Evolutionary conservation across 768 basidiomycete genomes (phyloP), one percentile per base, ranked within the genome.

Genomic region (Boletus reticulatus): DNA sequence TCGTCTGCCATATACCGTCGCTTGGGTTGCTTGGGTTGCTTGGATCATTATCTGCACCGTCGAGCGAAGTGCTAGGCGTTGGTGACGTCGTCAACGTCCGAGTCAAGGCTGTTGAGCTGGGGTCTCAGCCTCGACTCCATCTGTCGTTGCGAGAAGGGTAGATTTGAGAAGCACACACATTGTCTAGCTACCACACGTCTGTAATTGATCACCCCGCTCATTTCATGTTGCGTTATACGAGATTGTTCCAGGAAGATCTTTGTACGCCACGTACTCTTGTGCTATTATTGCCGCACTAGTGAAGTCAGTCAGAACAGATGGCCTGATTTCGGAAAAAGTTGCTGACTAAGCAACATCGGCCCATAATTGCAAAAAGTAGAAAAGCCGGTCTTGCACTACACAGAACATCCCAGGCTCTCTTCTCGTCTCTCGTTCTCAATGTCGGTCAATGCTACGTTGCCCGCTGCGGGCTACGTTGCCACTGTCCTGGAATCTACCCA

Each of bases 21-120:
- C 66, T 73, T 56, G 69, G 68, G 54, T 52, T 65, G 47, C 66
- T 73, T 56, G 69, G 68, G 54, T 52, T 65, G 19, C 49, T 49
- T 43, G 70, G 58, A 20, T 53, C 44, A 24, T 56, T 65, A 43
- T 52, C 54, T 11, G 51, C 55, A 16, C 45, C 58, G 24, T 27
- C 59, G 24, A 38, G 52, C 16, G 31, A 43, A 16, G 43, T 41
- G 48, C 51, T 62, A 17, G 67, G 49, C 7, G 53, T 73, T 42
- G 73, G 74, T 9, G 65, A 66, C 2, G 44, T 59, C 38, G 52
- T 73, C 36, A 55, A 62, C 11, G 64, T 75, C 37, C 57, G 46
- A 19, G 55, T 76, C 17, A 61, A 59, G 36, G 52, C 53, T 12
- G 62, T 76, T 42, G 61, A 66, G 43, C 45, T 73, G 24, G 73